Conservation (phyloP, 225 moss, liverwort and hornwort genomes). For the Straminergon stramineum region DNA sequence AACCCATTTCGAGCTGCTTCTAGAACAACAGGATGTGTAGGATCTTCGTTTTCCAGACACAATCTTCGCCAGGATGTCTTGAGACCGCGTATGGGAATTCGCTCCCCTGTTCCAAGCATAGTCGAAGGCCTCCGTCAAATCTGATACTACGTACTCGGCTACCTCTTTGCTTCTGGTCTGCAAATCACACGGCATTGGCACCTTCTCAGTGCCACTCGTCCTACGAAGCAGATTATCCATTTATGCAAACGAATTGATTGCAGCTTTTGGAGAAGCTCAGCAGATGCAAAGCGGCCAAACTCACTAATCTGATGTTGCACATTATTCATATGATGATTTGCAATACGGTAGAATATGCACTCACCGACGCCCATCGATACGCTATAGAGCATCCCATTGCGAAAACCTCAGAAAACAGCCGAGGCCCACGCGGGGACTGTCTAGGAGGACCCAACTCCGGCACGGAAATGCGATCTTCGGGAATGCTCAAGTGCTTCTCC, state of each 20-base stretch:
- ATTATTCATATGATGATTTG: background rate
- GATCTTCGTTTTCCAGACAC: constrained; percentile 15
- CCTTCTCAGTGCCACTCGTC: background rate
- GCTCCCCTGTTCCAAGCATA: constrained; percentile 83
- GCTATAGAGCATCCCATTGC: constrained; percentile 71
- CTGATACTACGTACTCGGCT: constrained; percentile 68
- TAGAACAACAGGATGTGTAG: constrained; percentile 6
- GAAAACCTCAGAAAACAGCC: constrained; percentile 77
- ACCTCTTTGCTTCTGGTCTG: constrained; percentile 75
- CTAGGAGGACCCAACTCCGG: background rate
- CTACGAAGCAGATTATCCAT: background rate
- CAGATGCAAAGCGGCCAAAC: background rate
- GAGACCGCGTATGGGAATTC: constrained; percentile 46
- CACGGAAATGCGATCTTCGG: background rate
- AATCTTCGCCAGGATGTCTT: constrained; percentile 67
- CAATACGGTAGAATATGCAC: background rate
- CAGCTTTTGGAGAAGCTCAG: background rate
- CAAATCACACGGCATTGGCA: background rate
- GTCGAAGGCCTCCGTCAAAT: constrained; percentile 72
- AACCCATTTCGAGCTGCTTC: constrained; percentile 11
- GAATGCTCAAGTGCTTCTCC: constrained; percentile 1
- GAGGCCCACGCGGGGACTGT: constrained; percentile 36
- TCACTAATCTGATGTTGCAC: background rate
- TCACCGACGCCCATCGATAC: constrained; percentile 76
- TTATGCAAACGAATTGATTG: background rate